These are phyloP conservation scores for Coemansia sp. DNA, from an alignment of 192 early-diverging fungal genomes.

Conservation along the genomic window DNA sequence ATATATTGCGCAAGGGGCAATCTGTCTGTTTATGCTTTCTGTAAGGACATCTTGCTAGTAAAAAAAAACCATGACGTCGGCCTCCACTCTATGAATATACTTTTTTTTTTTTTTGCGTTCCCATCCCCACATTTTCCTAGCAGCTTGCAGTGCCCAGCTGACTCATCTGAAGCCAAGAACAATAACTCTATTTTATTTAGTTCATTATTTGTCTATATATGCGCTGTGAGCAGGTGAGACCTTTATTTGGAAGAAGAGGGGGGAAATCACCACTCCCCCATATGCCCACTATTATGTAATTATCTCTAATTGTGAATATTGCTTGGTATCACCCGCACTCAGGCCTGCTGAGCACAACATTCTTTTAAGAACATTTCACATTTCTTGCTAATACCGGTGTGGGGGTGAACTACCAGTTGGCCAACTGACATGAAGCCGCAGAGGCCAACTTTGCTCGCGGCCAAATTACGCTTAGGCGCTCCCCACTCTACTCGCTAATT, in stretches of 20 bases:
- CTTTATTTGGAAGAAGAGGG: background rate
- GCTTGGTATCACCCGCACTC: background rate
- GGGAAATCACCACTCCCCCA: background rate
- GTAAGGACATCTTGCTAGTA: background rate
- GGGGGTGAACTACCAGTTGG: background rate
- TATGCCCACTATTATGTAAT: constrained; percentile 5
- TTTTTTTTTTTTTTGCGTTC: background rate
- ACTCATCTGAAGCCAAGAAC: background rate
- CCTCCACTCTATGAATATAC: background rate
- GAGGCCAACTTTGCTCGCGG: background rate
- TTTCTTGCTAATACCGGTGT: background rate
- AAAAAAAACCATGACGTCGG: background rate
- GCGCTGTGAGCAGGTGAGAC: constrained; percentile 1
- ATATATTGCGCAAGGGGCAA: background rate
- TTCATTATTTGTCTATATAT: constrained; percentile 2
- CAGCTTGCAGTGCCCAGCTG: constrained; percentile 10
- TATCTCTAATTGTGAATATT: background rate
- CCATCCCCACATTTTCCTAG: constrained; percentile 9
- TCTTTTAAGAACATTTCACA: background rate
- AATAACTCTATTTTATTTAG: constrained; percentile 5
- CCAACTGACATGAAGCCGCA: background rate
- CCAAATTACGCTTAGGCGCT: background rate
- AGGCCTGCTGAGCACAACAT: background rate
- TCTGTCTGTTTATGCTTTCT: background rate
- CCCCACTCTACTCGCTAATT: constrained; percentile 1